These are phyloP conservation scores for Mortierella sp. DNA, from an alignment of 371 early-diverging fungal genomes.

Conservation along the genomic window DNA sequence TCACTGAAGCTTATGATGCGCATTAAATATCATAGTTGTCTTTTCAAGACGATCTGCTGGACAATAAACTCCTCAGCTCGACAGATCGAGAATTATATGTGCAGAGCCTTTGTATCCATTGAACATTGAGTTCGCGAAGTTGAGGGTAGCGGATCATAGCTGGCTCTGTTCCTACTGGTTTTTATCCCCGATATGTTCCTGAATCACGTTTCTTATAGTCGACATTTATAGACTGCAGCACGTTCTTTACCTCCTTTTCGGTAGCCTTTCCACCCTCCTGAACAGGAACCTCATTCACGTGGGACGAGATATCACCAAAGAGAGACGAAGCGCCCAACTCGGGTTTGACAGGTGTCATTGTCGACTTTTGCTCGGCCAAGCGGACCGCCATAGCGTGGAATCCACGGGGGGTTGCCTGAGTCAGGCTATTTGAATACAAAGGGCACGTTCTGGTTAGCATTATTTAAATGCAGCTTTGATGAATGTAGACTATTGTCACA, in stretches of 20 bases:
- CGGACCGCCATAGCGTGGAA: slow-evolving; percentile 43
- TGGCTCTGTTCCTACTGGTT: background rate
- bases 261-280: slow-evolving; percentile 57
- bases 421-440: slow-evolving; percentile 16
- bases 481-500: too few species aligned
- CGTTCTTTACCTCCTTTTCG: slow-evolving; percentile 60
- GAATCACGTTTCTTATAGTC: background rate
- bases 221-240: background rate
- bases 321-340: slow-evolving; percentile 70
- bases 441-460: background rate
- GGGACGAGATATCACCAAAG: slow-evolving; percentile 65
- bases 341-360: slow-evolving; percentile 55
- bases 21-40: too few species aligned
- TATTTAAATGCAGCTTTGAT: background rate
- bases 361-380: slow-evolving; percentile 39
- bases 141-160: background rate
- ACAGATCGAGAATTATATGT: too few species aligned
- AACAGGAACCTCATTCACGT: slow-evolving; percentile 59
- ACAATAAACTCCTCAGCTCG: too few species aligned
- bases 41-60: too few species aligned
- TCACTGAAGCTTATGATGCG: too few species aligned
- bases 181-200: background rate
- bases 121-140: background rate
- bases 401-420: slow-evolving; percentile 39
- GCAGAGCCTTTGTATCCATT: too few species aligned